Evolutionary conservation across 1,284 basidiomycete genomes (phyloP), one percentile per base, ranked within the genome.

Genomic region (Ceratobasidium sp.): DNA sequence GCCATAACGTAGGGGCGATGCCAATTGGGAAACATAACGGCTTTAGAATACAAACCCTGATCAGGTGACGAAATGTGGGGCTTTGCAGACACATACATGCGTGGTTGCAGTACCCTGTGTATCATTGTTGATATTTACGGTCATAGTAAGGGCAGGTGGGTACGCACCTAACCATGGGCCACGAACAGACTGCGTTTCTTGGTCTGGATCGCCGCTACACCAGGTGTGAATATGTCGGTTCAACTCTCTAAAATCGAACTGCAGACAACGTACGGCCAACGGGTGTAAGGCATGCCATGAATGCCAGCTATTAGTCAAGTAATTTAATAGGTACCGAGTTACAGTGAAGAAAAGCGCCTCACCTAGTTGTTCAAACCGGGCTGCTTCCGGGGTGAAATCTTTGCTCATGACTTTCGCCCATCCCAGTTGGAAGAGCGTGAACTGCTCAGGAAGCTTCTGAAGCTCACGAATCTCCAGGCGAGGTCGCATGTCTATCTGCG

Each of bases 261-360:
- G 26, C 15, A 12, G n/a, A 20, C 7, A 28, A 60, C 70, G 46
- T 68, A 79, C 79, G 46, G 28, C 69, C 75, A 80, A 33, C 55
- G 79, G n/a, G 33, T n/a, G 44, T 80, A 80, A 15, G 79, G 79
- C 51, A 78, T 75, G 0, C 79, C 79, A 46, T 80, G 79, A 42
- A 80, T 80, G 12, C 77, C 76, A 15, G 39, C 77, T 76, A 26
- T 39, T 46, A 9, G 18, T 12, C 3, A 46, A n/a, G 42, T 12
- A 55, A 33, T 40, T 63, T 46, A 53, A 13, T 7, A 73, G 33
- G 26, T 28, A 46, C n/a, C 13, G 20, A 20, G 51, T 13, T n/a
- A 33, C 13, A 39, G 10, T n/a, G 40, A n/a, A 18, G 20, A 15
- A 40, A 28, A 44, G 44, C 46, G n/a, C 20, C 68, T 28, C 3